Conservation (phyloP, 2,329 filamentous ascomycete genomes). For the Claviceps arundinis region DNA sequence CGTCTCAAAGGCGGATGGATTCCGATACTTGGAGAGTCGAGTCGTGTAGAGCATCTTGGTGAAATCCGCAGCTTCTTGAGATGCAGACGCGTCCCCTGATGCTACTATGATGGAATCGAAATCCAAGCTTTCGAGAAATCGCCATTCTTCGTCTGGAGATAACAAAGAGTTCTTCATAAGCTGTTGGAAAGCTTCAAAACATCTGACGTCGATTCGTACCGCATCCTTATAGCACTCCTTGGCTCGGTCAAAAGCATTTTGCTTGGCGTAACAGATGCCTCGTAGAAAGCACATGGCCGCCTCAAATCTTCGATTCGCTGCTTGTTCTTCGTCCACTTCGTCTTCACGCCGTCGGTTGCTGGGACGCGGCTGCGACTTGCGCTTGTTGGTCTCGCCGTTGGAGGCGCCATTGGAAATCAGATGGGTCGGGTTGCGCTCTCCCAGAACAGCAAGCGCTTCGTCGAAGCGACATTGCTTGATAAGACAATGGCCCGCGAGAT, state of each 20-base stretch:
- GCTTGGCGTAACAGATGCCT: slow-evolving; percentile 88
- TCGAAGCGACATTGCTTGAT: slow-evolving; percentile 87
- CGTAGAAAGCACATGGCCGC: slow-evolving; percentile 95
- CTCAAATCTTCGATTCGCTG: slow-evolving; percentile 70
- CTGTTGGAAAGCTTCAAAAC: slow-evolving; percentile 96
- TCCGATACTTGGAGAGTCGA: slow-evolving; percentile 85
- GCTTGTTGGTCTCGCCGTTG: slow-evolving; percentile 30
- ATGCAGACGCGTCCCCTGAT: slow-evolving; percentile 48
- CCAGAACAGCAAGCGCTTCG: slow-evolving; percentile 73
- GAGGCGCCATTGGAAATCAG: slow-evolving; percentile 56
- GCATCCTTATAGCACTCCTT: slow-evolving; percentile 99
- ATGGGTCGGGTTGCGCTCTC: slow-evolving; percentile 87
- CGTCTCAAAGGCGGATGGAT: slow-evolving; percentile 66
- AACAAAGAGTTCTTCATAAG: slow-evolving; percentile 94
- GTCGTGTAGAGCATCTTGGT: slow-evolving; percentile 95
- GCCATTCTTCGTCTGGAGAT: slow-evolving; percentile 78
- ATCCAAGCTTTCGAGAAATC: slow-evolving; percentile 75
- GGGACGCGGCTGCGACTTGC: slow-evolving; percentile 23
- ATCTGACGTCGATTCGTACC: slow-evolving; percentile 91
- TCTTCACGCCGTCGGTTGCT: slow-evolving; percentile 19
- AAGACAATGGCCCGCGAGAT: slow-evolving; percentile 85
- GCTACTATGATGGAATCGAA: slow-evolving; percentile 71
- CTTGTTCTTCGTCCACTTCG: slow-evolving; percentile 47
- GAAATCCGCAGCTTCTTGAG: slow-evolving; percentile 84
- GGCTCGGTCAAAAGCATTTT: slow-evolving; percentile 91